A percentile compares a stretch with the other conserved stretches of the same genome.
These are phyloP conservation scores for Ricinus communis DNA, from an alignment of 345 rosid genomes.

Conservation along the genomic window DNA sequence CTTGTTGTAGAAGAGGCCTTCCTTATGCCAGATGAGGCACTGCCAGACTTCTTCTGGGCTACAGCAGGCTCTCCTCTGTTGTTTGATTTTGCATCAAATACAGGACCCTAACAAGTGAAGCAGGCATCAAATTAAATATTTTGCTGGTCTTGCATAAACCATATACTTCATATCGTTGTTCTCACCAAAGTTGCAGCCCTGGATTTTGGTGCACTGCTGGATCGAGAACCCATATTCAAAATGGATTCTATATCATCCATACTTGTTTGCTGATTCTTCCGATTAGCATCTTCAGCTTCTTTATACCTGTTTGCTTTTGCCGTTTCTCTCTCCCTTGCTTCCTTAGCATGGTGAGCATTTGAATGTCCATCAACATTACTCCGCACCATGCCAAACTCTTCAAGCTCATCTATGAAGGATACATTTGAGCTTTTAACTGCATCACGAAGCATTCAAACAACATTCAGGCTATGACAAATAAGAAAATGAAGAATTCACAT, in stretches of 20 bases:
- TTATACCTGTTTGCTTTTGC: conserved; percentile 45
- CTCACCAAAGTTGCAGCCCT: conserved; percentile 56
- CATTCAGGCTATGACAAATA: conserved; percentile 17
- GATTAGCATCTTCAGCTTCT: conserved; percentile 55
- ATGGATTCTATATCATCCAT: conserved; percentile 68
- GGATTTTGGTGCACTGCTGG: conserved; percentile 76
- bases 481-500: background rate
- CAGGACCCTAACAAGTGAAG: conserved; percentile 33
- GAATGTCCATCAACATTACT: conserved; percentile 36
- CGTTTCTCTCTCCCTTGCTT: conserved; percentile 17
- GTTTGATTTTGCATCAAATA: conserved; percentile 37
- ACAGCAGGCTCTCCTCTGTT: conserved; percentile 38
- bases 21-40: conserved; percentile 44
- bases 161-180: conserved; percentile 5
- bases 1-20: conserved; percentile 59
- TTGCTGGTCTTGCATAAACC: background rate
- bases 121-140: conserved; percentile 15
- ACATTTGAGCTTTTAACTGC: conserved; percentile 50
- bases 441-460: conserved; percentile 22
- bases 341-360: conserved; percentile 14
- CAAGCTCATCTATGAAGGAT: conserved; percentile 72
- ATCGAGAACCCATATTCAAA: conserved; percentile 48
- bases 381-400: conserved; percentile 57
- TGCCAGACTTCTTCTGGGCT: conserved; percentile 43
- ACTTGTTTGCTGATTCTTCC: conserved; percentile 36